Percentiles rank a stretch among this genome's conserved stretches.
Conservation (phyloP, 352 stramenopile species). For the Blastocystis sp. region DNA sequence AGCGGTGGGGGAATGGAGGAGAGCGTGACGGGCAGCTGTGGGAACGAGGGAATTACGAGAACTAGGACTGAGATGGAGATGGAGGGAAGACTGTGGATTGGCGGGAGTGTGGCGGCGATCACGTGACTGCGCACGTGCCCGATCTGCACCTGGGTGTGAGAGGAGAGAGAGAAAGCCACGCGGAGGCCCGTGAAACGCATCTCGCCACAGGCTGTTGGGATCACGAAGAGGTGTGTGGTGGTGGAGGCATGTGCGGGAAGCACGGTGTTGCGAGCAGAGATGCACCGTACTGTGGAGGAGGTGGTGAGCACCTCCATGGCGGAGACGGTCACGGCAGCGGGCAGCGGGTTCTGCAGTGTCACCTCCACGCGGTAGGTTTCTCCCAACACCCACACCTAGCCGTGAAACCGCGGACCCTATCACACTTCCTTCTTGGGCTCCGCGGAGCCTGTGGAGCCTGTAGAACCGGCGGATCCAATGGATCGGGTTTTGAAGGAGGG, state of each 20-base stretch:
- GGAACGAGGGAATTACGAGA: slow-evolving; percentile 22
- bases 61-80: neutral
- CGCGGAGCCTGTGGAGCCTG: neutral
- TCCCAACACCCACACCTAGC: slow-evolving; percentile 15
- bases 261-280: neutral
- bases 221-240: slow-evolving; percentile 7
- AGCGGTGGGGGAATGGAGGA: neutral
- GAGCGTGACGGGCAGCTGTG: slow-evolving; percentile 24
- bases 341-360: neutral
- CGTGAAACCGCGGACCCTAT: neutral
- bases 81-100: neutral
- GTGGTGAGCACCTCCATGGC: neutral
- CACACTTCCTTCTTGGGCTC: neutral
- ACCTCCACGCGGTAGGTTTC: slow-evolving; percentile 25
- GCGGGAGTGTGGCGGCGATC: neutral
- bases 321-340: neutral
- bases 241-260: neutral
- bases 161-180: neutral
- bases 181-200: neutral
- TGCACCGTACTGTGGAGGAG: neutral
- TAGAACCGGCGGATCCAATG: no score
- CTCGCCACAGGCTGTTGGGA: neutral
- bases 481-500: slow-evolving; percentile 5
- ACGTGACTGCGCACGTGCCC: neutral
- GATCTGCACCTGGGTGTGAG: no score